Conservation (phyloP, 192 early-diverging fungal genomes). For the Rhizophagus clarus region DNA sequence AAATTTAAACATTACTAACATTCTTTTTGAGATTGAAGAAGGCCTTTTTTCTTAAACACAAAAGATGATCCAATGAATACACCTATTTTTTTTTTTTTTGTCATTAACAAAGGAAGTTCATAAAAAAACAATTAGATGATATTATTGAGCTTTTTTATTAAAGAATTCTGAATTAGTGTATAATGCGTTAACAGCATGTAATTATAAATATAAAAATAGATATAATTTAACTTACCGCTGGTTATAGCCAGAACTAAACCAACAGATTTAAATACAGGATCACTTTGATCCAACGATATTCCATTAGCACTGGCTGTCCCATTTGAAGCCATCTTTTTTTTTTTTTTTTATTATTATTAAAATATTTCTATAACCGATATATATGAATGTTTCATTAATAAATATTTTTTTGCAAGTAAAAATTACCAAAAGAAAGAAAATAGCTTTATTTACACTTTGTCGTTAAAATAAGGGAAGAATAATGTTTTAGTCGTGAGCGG, state of each 20-base stretch:
- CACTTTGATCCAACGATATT: not conserved
- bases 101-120: not conserved
- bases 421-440: too few relatives aligned
- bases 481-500: too few relatives aligned
- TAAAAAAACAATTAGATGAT: too few relatives aligned
- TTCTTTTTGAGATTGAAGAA: slow-evolving; percentile 71
- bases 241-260: not conserved
- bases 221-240: slow-evolving; percentile 8
- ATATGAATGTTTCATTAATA: too few relatives aligned
- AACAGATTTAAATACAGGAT: slow-evolving; percentile 21
- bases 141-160: not conserved
- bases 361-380: too few relatives aligned
- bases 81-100: slow-evolving; percentile 48
- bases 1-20: slow-evolving; percentile 29
- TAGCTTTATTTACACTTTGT: too few relatives aligned
- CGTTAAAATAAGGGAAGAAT: too few relatives aligned
- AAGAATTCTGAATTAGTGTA: not conserved
- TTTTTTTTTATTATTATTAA: too few relatives aligned
- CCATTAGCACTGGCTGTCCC: not conserved
- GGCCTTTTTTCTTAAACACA: slow-evolving; percentile 94
- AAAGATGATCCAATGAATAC: slow-evolving; percentile 91
- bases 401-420: too few relatives aligned
- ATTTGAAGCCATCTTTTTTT: not conserved
- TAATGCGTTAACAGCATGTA: not conserved
- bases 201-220: not conserved